Conservation (phyloP, 1,284 basidiomycete species). For the Stereum hirsutum region DNA sequence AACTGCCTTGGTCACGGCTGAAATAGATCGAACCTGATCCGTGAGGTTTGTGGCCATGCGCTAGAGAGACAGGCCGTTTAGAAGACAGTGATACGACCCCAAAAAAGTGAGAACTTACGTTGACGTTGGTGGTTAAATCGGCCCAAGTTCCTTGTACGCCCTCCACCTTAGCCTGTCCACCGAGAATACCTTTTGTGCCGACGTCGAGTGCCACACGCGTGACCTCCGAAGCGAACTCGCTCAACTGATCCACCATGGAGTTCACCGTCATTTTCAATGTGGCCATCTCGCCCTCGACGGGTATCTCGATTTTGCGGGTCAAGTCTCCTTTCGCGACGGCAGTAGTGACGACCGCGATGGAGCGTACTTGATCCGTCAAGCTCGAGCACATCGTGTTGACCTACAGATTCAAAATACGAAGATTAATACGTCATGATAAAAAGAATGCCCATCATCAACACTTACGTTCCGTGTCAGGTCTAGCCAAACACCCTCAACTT, state of each 20-base stretch:
- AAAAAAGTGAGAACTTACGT: constrained; percentile 35
- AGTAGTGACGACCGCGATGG: constrained; percentile 87
- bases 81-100: not conserved
- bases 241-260: constrained; percentile 85
- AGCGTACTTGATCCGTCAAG: constrained; percentile 91
- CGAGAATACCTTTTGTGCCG: constrained; percentile 87
- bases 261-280: constrained; percentile 80
- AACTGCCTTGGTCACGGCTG: constrained; percentile 94
- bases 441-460: no score
- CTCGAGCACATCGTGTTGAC: constrained; percentile 92
- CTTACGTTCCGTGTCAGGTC: no score
- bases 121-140: constrained; percentile 85
- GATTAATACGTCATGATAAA: not conserved
- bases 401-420: no score
- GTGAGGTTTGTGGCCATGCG: constrained; percentile 85
- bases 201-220: constrained; percentile 91
- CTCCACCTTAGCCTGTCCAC: constrained; percentile 87
- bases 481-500: no score
- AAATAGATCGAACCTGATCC: constrained; percentile 95
- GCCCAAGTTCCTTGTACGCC: constrained; percentile 95
- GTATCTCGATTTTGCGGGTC: constrained; percentile 83
- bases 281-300: constrained; percentile 90
- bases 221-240: constrained; percentile 90
- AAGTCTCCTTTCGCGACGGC: constrained; percentile 87
- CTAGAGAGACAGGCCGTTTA: not conserved